Evolutionary conservation across 805 yeast species (phyloP), one percentile per base, ranked within the genome.

Genomic region (Candida insectorum): DNA sequence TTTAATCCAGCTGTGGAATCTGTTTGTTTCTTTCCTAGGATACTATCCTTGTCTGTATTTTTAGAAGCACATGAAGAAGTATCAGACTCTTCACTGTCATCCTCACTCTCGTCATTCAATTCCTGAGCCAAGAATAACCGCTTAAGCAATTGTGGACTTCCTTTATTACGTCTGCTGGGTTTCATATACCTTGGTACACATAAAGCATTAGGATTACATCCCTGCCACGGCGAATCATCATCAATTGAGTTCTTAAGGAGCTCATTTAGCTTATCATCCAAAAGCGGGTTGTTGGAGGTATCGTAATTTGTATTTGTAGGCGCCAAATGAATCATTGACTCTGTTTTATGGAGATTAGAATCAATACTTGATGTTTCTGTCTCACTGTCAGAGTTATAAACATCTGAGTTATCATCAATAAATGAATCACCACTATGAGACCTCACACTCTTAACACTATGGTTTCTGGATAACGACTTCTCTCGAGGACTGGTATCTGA

Each of bases 41-140:
- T n/a, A 6, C 6, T 16, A 4, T 31, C 37, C 2, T 28, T 6
- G 12, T 19, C 24, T 3, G 16, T 4, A 6, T 17, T 12, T 13
- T 24, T 16, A 6, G 27, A 16, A 7, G 3, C 15, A 19, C 1
- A 4, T 14, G 37, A 24, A 11, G 26, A 13, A 26, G 24, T 9
- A 26, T 26, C 19, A 16, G 20, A 20, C 12, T 16, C 12, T 16
- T 24, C 28, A 16, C 30, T 24, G 5, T 20, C 30, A 7, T 22
- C 26, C n/a, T 34, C 34, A 13, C 26, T 24, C 13, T 51, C 54
- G 5, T 44, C 40, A 31, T 60, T 60, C 36, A 80, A 54, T 49
- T 81, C 87, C 49, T 82, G 91, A 1, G 86, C 84, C 24, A 81
- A 51, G 35, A 81, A 79, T 36, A 81, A 51, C 41, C 79, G 65